A percentile compares a stretch with the other conserved stretches of the same genome.
Conservation (phyloP, 371 early-diverging fungal species). For the Lichtheimia corymbifera region DNA sequence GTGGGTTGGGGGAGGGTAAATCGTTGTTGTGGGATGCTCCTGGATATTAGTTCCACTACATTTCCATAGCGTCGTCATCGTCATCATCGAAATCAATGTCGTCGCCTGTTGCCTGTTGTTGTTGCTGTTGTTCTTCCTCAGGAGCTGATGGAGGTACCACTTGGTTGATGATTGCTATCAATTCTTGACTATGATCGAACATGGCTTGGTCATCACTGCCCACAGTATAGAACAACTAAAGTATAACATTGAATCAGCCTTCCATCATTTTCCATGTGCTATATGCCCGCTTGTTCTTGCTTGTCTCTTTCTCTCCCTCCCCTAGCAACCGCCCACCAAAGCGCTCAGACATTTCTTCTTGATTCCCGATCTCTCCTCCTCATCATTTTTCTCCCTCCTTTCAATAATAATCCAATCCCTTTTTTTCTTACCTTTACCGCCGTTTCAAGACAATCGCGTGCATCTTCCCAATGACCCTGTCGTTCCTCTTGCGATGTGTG, state of each 20-base stretch:
- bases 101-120: slow-evolving; percentile 7
- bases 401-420: not conserved
- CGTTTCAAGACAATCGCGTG: slow-evolving; percentile 76
- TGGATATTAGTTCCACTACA: slow-evolving; percentile 16
- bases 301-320: slow-evolving; percentile 3
- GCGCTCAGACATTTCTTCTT: slow-evolving; percentile 1
- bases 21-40: not conserved
- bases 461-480: slow-evolving; percentile 64
- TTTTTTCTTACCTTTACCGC: slow-evolving; percentile 62
- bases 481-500: slow-evolving; percentile 51
- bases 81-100: slow-evolving; percentile 39
- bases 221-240: slow-evolving; percentile 55
- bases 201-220: slow-evolving; percentile 72
- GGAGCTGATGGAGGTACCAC: slow-evolving; percentile 48
- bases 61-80: slow-evolving; percentile 53
- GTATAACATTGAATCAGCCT: slow-evolving; percentile 14
- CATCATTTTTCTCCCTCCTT: slow-evolving; percentile 2
- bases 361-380: slow-evolving; percentile 2
- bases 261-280: not conserved
- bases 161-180: slow-evolving; percentile 56
- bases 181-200: slow-evolving; percentile 69
- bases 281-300: slow-evolving; percentile 1
- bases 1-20: not conserved
- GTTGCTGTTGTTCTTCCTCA: slow-evolving; percentile 31
- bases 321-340: not conserved